These are phyloP conservation scores for Fusarium caatingaense DNA, from an alignment of 2,329 filamentous ascomycete species.

Conservation along the genomic window DNA sequence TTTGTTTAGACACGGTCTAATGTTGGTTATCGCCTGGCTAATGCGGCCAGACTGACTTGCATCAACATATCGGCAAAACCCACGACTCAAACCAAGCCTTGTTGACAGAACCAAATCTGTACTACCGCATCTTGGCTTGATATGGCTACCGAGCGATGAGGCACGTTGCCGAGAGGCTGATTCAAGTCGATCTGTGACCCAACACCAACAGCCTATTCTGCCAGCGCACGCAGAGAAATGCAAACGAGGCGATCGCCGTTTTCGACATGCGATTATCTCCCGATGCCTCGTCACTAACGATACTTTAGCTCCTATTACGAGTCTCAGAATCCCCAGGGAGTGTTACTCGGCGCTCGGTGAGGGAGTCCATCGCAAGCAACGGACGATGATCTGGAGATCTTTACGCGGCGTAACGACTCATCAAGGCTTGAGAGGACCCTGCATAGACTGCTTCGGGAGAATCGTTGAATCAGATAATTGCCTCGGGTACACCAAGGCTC, in stretches of 20 bases:
- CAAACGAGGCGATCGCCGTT: constrained; percentile 10
- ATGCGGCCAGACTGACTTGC: constrained; percentile 22
- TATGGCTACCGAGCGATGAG: constrained; percentile 21
- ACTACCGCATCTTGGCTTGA: constrained; percentile 13
- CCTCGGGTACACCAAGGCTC: constrained; percentile 4
- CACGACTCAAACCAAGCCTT: neutral
- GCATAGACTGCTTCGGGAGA: neutral
- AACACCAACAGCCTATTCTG: constrained; percentile 13
- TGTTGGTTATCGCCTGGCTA: constrained; percentile 8
- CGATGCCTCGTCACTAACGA: neutral
- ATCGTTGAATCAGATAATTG: constrained; percentile 19
- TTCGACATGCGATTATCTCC: neutral
- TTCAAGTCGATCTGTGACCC: constrained; percentile 3
- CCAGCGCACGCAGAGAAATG: constrained; percentile 13
- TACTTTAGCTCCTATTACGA: neutral
- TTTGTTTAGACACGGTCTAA: constrained; percentile 1
- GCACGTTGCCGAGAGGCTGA: constrained; percentile 17
- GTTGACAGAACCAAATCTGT: constrained; percentile 13
- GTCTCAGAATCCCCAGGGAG: neutral
- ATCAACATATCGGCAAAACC: constrained; percentile 1
- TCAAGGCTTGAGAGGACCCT: constrained; percentile 4
- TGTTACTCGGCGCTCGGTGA: constrained; percentile 12
- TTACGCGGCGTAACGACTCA: constrained; percentile 22
- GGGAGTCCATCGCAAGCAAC: constrained; percentile 4
- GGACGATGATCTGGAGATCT: constrained; percentile 36